These are phyloP conservation scores for Dactylis glomerata DNA, from an alignment of 176 grass and related monocot genomes.

Conservation along the genomic window DNA sequence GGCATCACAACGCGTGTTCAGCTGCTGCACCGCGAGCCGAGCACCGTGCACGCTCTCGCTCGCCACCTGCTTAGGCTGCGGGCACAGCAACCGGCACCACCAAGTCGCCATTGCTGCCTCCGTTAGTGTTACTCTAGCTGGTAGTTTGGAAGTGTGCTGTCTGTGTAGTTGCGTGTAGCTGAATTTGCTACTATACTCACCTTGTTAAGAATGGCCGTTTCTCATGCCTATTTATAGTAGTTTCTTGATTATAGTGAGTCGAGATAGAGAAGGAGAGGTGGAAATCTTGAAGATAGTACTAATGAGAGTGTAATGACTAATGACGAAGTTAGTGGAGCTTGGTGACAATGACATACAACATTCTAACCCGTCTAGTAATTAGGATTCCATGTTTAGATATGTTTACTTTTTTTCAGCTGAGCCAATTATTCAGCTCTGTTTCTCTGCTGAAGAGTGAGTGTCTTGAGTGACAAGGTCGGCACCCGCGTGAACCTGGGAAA, in stretches of 20 bases:
- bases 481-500: not conserved
- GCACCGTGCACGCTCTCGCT: conserved; percentile 63
- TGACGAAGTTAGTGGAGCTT: not conserved
- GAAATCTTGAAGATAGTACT: too few relatives aligned
- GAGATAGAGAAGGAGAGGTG: not conserved
- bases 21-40: conserved; percentile 24
- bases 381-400: not conserved
- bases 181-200: not conserved
- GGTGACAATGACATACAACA: not conserved
- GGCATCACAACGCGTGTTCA: conserved; percentile 9
- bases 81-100: not conserved
- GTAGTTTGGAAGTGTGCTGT: not conserved
- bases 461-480: not conserved
- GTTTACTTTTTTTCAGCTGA: not conserved
- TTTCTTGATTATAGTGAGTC: not conserved
- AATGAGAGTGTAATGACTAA: not conserved
- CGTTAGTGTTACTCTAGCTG: not conserved
- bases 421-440: not conserved
- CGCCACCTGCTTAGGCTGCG: conserved; percentile 42
- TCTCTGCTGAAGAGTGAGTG: not conserved
- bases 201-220: not conserved
- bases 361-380: not conserved
- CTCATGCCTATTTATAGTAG: conserved; percentile 30
- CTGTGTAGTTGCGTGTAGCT: not conserved
- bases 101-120: not conserved